Evolutionary conservation across 257 asterid genomes (phyloP).

Genomic region (Knoxia roxburghii): DNA sequence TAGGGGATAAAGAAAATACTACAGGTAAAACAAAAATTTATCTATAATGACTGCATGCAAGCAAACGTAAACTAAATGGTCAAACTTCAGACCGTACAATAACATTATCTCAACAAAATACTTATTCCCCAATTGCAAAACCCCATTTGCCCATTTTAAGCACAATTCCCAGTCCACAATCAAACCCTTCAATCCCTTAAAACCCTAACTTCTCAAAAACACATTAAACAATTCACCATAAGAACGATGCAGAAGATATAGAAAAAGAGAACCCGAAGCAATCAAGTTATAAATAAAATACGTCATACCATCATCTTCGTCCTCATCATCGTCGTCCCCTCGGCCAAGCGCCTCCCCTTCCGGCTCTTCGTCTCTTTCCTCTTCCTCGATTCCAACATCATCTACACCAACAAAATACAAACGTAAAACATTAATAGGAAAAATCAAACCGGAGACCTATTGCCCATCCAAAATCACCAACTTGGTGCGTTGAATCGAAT

Average conservation of each 20-base stretch:
- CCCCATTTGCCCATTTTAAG: neutral
- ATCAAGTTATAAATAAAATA: neutral
- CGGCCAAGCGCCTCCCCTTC: conserved; percentile 40
- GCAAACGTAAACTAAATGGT: neutral
- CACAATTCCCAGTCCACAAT: neutral
- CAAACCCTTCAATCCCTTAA: neutral
- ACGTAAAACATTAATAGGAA: neutral
- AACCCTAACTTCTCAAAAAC: conserved; percentile 2
- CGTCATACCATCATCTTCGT: conserved; percentile 74
- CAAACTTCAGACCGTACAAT: neutral
- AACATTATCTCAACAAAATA: neutral
- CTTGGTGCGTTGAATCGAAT: neutral
- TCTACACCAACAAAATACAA: conserved; percentile 29
- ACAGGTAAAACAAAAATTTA: neutral
- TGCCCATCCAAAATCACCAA: neutral
- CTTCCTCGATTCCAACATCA: conserved; percentile 60
- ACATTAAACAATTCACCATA: neutral
- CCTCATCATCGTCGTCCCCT: conserved; percentile 65
- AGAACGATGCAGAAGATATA: neutral
- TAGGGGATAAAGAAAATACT: neutral
- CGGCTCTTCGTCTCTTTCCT: conserved; percentile 64
- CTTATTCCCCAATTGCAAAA: neutral
- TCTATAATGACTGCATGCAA: neutral
- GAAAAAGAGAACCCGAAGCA: neutral
- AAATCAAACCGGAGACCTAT: neutral